Percentiles rank a stretch among this genome's conserved stretches.
These are phyloP conservation scores for Trichosporon ovoides DNA, from an alignment of 1,284 basidiomycete genomes.

Conservation along the genomic window DNA sequence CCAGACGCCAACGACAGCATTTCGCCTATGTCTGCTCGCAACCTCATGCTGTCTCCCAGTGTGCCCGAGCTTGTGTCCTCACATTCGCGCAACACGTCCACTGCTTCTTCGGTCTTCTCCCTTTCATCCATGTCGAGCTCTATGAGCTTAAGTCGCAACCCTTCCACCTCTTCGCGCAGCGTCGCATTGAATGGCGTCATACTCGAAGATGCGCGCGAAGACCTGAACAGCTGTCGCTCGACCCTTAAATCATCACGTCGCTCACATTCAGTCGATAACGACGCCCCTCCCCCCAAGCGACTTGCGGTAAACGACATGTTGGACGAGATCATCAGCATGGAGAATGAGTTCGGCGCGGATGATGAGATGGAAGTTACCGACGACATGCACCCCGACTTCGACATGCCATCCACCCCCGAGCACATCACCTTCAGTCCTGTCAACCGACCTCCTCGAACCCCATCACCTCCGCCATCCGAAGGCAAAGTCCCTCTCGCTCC, in stretches of 20 bases:
- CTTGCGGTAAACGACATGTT: conserved; percentile 44
- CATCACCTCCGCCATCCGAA: conserved; percentile 26
- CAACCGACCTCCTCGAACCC: conserved; percentile 36
- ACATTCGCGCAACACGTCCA: conserved; percentile 36
- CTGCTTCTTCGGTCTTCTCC: conserved; percentile 30
- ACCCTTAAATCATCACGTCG: conserved; percentile 14
- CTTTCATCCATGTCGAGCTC: conserved; percentile 22
- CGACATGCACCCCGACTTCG: conserved; percentile 1
- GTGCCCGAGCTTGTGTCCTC: conserved; percentile 34
- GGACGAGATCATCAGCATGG: conserved; percentile 49
- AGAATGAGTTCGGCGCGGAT: conserved; percentile 41
- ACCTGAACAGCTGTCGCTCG: not conserved
- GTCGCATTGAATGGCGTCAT: conserved; percentile 31
- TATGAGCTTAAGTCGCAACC: conserved; percentile 28
- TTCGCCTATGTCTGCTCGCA: conserved; percentile 19
- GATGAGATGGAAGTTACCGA: conserved; percentile 4
- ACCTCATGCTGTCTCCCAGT: conserved; percentile 15
- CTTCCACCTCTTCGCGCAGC: conserved; percentile 29
- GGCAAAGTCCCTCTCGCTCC: conserved; percentile 14
- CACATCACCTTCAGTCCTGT: conserved; percentile 29
- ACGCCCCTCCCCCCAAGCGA: conserved; percentile 27
- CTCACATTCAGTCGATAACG: not conserved
- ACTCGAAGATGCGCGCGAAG: conserved; percentile 30
- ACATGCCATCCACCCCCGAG: conserved; percentile 9
- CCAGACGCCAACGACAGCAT: conserved; percentile 28